These are phyloP conservation scores for Phytomonas francai DNA, from an alignment of 208 protist genomes.

Conservation along the genomic window DNA sequence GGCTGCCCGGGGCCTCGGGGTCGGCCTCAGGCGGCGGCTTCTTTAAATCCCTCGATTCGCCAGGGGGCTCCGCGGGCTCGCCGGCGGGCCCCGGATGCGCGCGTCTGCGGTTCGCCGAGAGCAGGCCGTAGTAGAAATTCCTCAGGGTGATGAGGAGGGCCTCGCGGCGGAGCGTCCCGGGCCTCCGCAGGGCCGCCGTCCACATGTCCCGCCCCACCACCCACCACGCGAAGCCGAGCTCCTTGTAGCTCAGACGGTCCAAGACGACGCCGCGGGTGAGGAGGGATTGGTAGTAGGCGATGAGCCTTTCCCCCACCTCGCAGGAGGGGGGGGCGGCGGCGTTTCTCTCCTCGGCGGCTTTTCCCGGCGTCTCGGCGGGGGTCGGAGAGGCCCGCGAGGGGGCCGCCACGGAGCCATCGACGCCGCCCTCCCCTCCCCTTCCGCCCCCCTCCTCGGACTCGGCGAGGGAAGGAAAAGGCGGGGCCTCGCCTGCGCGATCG, in stretches of 20 bases:
- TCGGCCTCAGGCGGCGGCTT: no score
- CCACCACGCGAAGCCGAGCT: constrained; percentile 78
- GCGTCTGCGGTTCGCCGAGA: constrained; percentile 8
- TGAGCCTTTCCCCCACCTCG: constrained; percentile 43
- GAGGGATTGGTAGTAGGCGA: constrained; percentile 71
- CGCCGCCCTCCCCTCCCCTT: no score
- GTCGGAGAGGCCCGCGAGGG: neutral
- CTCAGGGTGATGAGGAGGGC: constrained; percentile 58
- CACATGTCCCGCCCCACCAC: constrained; percentile 76
- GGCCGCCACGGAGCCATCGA: neutral
- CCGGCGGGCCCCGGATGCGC: neutral
- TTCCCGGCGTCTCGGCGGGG: neutral
- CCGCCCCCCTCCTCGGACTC: no score
- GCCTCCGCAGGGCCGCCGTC: constrained; percentile 32
- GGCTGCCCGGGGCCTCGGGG: no score
- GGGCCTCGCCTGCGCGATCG: no score
- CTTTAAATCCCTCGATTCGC: no score
- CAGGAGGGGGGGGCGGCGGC: constrained; percentile 11
- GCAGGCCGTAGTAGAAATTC: constrained; percentile 66
- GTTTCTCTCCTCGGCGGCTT: neutral
- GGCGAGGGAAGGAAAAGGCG: no score
- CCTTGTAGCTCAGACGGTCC: constrained; percentile 77
- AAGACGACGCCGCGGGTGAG: constrained; percentile 69
- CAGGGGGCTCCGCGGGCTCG: constrained; percentile 14
- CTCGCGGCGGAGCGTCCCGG: constrained; percentile 45